Evolutionary conservation across 176 grass and related monocot species (phyloP), one percentile per base, ranked within the genome.

Genomic region (Raddia guianensis): DNA sequence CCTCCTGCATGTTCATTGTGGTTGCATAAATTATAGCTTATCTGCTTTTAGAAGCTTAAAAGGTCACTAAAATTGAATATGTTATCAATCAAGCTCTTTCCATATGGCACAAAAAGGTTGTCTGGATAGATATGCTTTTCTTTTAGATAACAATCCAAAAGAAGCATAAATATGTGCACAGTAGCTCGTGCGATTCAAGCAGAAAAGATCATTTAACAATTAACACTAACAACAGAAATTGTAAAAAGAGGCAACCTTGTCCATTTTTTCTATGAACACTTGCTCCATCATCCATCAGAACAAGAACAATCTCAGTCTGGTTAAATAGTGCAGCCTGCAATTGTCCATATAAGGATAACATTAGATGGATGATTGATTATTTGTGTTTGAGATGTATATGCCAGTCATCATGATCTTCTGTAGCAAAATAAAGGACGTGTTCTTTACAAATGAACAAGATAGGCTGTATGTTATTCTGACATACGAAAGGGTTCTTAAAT

Each of bases 311-410:
- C 74, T 96, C 93, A 43, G 97, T 99, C 82, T 96, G 97, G 82
- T 99, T 99, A 87, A 99, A 99, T 53, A 99, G 66, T n/a, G 93
- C 97, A 72, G 97, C 97, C 97, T 99, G 88, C 73, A 83, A 79
- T 83, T 15, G 11, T 72, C 63, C 40, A 59, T 27, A 89, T 18
- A 66, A 34, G 71, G 20, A 59, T 55, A 63, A 58, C 14, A 73
- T 79, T 49, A 89, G n/a, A 84, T 51, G 4, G 15, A n/a, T 61
- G 32, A 66, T 35, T 58, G 6, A 3, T 20, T 21, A 20, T 5
- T 68, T 34, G 14, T 5, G 47, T 12, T 57, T 55, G 46, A 15
- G 16, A 54, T 49, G 14, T 63, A 74, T 56, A 55, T 48, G 59
- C 12, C 40, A 68, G 49, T 58, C 18, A 70, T 5, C 8, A 81